phyloP scores from a whole-genome alignment of 805 yeast species.

The Jamesozyma lodderae region DNA sequence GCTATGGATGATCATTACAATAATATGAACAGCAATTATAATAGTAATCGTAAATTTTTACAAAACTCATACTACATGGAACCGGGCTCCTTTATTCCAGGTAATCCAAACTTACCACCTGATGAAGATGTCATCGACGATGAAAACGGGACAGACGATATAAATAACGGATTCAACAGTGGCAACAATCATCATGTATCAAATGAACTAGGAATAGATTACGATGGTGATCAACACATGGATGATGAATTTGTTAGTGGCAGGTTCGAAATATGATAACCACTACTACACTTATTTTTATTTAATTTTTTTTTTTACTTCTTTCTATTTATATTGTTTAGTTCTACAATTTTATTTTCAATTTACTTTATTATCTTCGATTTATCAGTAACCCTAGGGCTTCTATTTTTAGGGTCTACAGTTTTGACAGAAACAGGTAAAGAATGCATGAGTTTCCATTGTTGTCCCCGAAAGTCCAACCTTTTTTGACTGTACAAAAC shows the following conservation, averaged over 20 bases:
- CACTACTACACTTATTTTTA: not conserved
- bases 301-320: not conserved
- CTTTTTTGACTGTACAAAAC: no score
- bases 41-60: constrained; percentile 28
- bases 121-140: constrained; percentile 81
- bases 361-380: no score
- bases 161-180: constrained; percentile 33
- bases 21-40: constrained; percentile 29
- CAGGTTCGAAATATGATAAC: constrained; percentile 72
- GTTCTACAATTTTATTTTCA: no score
- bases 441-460: no score
- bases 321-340: not conserved
- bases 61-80: constrained; percentile 36
- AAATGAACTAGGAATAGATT: constrained; percentile 20
- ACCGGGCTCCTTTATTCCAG: constrained; percentile 69
- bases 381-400: no score
- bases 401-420: no score
- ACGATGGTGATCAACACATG: constrained; percentile 47
- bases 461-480: no score
- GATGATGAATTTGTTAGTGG: constrained; percentile 86
- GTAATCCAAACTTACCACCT: constrained; percentile 71
- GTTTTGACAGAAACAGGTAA: no score
- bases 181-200: constrained; percentile 21
- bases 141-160: constrained; percentile 33
- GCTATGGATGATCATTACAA: constrained; percentile 79